Base-by-base conservation (phyloP, 495 filamentous ascomycete genomes). In the Penicillium diatomitis region DNA sequence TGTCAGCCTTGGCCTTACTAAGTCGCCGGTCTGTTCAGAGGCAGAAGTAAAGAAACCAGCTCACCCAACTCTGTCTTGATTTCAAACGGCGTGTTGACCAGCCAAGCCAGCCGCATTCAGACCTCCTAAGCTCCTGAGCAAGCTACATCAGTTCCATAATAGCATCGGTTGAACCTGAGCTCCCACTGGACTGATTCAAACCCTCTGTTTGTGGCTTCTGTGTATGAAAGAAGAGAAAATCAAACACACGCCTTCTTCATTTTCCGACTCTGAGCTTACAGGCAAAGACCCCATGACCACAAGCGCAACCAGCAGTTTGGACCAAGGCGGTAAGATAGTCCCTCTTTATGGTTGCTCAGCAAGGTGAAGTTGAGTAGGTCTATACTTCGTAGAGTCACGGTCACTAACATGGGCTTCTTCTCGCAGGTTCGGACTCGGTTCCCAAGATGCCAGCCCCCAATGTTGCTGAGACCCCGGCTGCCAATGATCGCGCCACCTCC, bases 271-370 rank as follows among this genome's bases (percentile, higher is more conserved):
- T 42, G 56, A 64, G 47, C 51, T 55, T 41, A 52, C 59, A 40
- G 59, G 54, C 57, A 62, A 65, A 58, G 65, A 59, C 51, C 59
- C 64, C 56, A 72, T 71, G 66, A 53, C 61, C 58, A 72, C 69
- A 66, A 55, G 60, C 59, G 43, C 66, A 55, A 55, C 66, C 44
- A 60, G 61, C 35, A 50, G 43, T 36, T 44, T 51, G 32, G 64
- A 58, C 36, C 48, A 56, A 41, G 48, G 39, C 40, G 50, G 60
- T 63, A 52, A 52, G 60, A 2, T 12, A 34, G 2, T 54, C 6
- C 7, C 10, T 32, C 39, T 41, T 29, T 29, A 27, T 28, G 20
- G 20, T 20, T 20, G 20, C 20, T 20, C 20, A 20, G 20, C 20
- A 20, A 20, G 20, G 20, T 20, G 20, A 20, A 20, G 20, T 20